A percentile compares a stretch with the other conserved stretches of the same genome.
Evolutionary conservation across 1,284 basidiomycete genomes (phyloP).

Genomic region (Paramarasmius palmivorus): DNA sequence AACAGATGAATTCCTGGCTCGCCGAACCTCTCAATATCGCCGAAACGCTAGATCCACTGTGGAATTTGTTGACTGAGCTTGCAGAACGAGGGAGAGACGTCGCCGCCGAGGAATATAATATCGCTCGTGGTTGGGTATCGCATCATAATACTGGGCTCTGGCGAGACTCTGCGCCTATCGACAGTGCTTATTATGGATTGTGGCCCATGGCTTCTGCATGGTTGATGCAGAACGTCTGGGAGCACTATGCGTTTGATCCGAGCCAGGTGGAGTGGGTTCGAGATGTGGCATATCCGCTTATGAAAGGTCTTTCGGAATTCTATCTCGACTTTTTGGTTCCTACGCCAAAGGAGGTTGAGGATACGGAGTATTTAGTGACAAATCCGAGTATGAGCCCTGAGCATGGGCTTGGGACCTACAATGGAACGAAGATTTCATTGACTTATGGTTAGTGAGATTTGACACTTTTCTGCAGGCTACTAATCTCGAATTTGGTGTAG

Average conservation of each 20-base stretch:
- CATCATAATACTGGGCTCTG: conserved; percentile 14
- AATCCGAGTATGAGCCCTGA: conserved; percentile 22
- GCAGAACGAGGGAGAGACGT: conserved; percentile 12
- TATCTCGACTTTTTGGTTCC: conserved; percentile 18
- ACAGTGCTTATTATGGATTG: conserved; percentile 21
- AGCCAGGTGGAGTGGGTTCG: conserved; percentile 15
- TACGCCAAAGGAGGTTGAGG: conserved; percentile 13
- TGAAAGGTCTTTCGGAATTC: conserved; percentile 20
- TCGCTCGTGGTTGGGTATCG: conserved; percentile 13
- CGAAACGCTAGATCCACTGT: conserved; percentile 18
- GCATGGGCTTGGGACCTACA: conserved; percentile 16
- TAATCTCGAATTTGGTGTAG: background rate
- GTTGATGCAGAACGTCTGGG: conserved; percentile 18
- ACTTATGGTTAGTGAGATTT: conserved; percentile 13
- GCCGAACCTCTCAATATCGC: conserved; percentile 16
- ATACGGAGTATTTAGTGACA: conserved; percentile 15
- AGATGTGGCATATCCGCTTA: conserved; percentile 19
- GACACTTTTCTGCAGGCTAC: background rate
- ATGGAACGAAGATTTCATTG: conserved; percentile 16
- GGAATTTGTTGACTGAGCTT: conserved; percentile 15
- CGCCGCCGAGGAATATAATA: conserved; percentile 16
- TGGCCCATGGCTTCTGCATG: conserved; percentile 21
- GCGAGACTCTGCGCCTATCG: conserved; percentile 16
- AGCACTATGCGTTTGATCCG: conserved; percentile 21
- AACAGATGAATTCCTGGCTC: conserved; percentile 19